These are phyloP conservation scores for Parastagonospora avenae DNA, from an alignment of 2,329 filamentous ascomycete genomes.

Conservation along the genomic window DNA sequence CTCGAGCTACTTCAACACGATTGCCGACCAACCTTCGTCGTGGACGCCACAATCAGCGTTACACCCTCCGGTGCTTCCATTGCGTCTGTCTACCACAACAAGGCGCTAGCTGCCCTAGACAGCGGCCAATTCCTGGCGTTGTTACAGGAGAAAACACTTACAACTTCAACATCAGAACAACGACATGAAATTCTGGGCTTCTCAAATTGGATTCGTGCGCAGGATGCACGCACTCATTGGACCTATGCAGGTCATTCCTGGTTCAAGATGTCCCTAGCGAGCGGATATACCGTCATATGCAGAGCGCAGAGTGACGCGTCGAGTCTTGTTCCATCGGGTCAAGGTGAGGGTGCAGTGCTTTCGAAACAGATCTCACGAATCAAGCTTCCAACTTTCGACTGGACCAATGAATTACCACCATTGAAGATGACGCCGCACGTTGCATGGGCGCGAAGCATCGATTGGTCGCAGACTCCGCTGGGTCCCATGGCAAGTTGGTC, in stretches of 20 bases:
- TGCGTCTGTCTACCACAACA: constrained; percentile 25
- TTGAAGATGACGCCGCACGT: constrained; percentile 11
- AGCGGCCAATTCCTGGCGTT: constrained; percentile 10
- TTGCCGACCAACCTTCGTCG: constrained; percentile 12
- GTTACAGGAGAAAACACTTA: neutral
- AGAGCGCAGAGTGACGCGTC: constrained; percentile 1
- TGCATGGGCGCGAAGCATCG: constrained; percentile 58
- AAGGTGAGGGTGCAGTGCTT: neutral
- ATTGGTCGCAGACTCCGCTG: constrained; percentile 74
- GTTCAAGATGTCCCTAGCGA: too few relatives aligned
- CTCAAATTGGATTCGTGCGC: too few relatives aligned
- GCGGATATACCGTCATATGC: constrained; percentile 15
- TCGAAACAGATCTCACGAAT: constrained; percentile 4
- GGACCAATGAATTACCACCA: constrained; percentile 22
- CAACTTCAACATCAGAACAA: neutral
- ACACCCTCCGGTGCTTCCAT: constrained; percentile 12
- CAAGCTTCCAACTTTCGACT: constrained; percentile 16
- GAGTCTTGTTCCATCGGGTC: neutral
- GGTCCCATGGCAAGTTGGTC: constrained; percentile 77
- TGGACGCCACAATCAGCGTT: neutral
- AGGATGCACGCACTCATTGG: too few relatives aligned
- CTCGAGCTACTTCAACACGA: constrained; percentile 28
- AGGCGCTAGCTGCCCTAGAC: constrained; percentile 20
- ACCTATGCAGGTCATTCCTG: too few relatives aligned
- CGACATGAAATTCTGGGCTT: too few relatives aligned